phyloP scores from a whole-genome alignment of 2,329 filamentous ascomycete species.

The Diaporthe capsici region DNA sequence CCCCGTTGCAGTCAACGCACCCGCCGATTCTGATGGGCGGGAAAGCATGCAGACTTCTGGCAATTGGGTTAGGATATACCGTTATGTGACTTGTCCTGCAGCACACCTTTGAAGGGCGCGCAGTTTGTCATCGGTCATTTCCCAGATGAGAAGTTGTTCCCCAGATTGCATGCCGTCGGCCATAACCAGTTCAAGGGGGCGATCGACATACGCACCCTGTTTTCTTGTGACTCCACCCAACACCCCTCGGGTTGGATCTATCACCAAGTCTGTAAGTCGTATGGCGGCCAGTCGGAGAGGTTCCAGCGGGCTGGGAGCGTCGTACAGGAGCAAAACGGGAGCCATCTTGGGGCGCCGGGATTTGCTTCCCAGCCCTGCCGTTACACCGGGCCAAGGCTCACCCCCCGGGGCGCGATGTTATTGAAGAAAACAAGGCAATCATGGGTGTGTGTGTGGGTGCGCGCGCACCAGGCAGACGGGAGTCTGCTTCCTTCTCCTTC shows the following conservation, averaged over 20 bases:
- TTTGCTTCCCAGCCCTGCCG: not conserved
- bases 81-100: too few species aligned
- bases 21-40: not conserved
- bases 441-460: not conserved
- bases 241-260: conserved; percentile 13
- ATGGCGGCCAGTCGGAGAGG: conserved; percentile 16
- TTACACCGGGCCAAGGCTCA: not conserved
- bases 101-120: too few species aligned
- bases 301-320: not conserved
- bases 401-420: not conserved
- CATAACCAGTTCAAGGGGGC: not conserved
- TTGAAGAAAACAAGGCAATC: not conserved
- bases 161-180: not conserved
- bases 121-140: not conserved
- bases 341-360: too few species aligned
- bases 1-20: not conserved
- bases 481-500: not conserved
- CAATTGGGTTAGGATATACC: not conserved
- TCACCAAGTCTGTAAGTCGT: not conserved
- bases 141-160: not conserved
- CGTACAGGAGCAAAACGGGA: conserved; percentile 24
- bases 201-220: not conserved
- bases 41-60: not conserved
- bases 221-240: too few species aligned
- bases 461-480: not conserved